A percentile compares a stretch with the other conserved stretches of the same genome.
These are phyloP conservation scores for Trapa bicornis DNA, from an alignment of 345 rosid species.

Conservation along the genomic window DNA sequence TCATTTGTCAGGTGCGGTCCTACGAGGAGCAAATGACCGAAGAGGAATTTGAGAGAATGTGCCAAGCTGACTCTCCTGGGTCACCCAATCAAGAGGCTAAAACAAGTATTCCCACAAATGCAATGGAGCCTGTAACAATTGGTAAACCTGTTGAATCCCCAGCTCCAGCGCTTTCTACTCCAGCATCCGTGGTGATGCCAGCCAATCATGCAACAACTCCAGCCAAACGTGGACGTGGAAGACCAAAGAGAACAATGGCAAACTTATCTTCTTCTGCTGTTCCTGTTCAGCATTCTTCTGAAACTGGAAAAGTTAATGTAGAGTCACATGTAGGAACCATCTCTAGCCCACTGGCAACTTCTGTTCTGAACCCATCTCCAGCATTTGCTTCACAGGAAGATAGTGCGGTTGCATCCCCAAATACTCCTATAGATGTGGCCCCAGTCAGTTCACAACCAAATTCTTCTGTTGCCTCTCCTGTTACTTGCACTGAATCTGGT, in stretches of 20 bases:
- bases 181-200: conserved; percentile 16
- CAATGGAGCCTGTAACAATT: conserved; percentile 12
- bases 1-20: conserved; percentile 54
- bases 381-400: conserved; percentile 17
- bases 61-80: conserved; percentile 66
- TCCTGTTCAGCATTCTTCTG: conserved; percentile 14
- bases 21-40: conserved; percentile 91
- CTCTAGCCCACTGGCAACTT: conserved; percentile 20
- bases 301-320: conserved; percentile 19
- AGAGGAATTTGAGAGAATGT: conserved; percentile 86
- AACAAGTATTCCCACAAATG: conserved; percentile 31
- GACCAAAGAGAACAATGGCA: conserved; percentile 54
- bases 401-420: conserved; percentile 3
- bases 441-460: conserved; percentile 18
- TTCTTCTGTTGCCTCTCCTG: conserved; percentile 11
- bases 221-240: conserved; percentile 84
- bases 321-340: conserved; percentile 25
- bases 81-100: conserved; percentile 47
- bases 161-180: conserved; percentile 13
- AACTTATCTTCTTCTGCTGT: conserved; percentile 33
- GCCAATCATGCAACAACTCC: conserved; percentile 57
- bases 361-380: conserved; percentile 15
- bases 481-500: conserved; percentile 17
- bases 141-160: conserved; percentile 17
- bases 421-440: conserved; percentile 15